These are phyloP conservation scores for Heimioporus sp. DNA, from an alignment of 768 basidiomycete species.

Conservation along the genomic window DNA sequence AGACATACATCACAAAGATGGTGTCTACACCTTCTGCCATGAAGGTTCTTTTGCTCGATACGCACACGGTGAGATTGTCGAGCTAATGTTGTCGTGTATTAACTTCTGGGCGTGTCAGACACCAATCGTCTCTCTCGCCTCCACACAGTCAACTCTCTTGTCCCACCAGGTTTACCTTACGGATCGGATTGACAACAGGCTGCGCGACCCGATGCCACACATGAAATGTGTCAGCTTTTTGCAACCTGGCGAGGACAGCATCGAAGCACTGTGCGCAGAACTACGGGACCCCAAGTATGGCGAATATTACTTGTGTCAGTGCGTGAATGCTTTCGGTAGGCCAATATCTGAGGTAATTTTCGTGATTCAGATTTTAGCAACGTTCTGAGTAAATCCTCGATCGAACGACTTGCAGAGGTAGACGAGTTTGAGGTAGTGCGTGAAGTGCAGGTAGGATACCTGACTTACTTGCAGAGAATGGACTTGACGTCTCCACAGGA, in stretches of 20 bases:
- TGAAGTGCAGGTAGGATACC: slow-evolving; percentile 82
- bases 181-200: slow-evolving; percentile 93
- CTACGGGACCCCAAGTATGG: slow-evolving; percentile 91
- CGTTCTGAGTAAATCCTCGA: slow-evolving; percentile 81
- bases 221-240: slow-evolving; percentile 98
- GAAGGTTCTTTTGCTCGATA: slow-evolving; percentile 94
- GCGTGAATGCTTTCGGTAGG: slow-evolving; percentile 52
- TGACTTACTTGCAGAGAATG: not conserved
- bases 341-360: slow-evolving; percentile 16
- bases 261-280: slow-evolving; percentile 81
- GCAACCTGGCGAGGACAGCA: slow-evolving; percentile 75
- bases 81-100: not conserved
- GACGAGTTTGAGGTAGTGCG: slow-evolving; percentile 96
- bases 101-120: slow-evolving; percentile 51
- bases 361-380: slow-evolving; percentile 85
- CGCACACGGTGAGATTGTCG: slow-evolving; percentile 74
- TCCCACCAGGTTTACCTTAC: slow-evolving; percentile 98
- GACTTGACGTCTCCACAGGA: slow-evolving; percentile 52
- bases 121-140: slow-evolving; percentile 91
- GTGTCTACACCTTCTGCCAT: slow-evolving; percentile 82
- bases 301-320: slow-evolving; percentile 99
- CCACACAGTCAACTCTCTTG: slow-evolving; percentile 89
- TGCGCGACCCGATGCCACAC: slow-evolving; percentile 89
- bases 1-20: slow-evolving; percentile 89
- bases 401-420: slow-evolving; percentile 89